Evolutionary conservation across 2,329 filamentous ascomycete species (phyloP).

Genomic region (Xylariales sp.): DNA sequence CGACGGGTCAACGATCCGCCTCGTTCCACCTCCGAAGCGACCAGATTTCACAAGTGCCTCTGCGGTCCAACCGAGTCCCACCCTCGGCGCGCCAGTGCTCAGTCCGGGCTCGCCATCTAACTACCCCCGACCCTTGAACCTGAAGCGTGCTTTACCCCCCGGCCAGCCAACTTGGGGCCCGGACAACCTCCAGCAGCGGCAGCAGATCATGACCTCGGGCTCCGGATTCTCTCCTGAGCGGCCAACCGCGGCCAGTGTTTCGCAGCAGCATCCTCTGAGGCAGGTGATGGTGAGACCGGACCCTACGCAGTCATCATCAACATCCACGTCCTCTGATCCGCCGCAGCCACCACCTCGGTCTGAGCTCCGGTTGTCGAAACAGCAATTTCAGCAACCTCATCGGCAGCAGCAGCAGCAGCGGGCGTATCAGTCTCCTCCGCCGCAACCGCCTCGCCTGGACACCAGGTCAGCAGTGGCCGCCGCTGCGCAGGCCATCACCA

Average conservation of each 20-base stretch:
- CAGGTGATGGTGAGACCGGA: too few species aligned
- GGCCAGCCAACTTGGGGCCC: too few species aligned
- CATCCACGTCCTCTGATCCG: constrained; percentile 16
- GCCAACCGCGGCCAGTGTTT: too few species aligned
- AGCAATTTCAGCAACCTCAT: too few species aligned
- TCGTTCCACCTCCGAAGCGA: constrained; percentile 27
- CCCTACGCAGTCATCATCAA: too few species aligned
- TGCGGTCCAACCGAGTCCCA: constrained; percentile 37
- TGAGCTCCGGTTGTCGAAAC: constrained; percentile 4
- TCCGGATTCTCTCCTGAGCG: constrained; percentile 21
- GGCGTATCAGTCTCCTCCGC: too few species aligned
- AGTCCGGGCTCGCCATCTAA: constrained; percentile 14
- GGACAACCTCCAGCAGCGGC: too few species aligned
- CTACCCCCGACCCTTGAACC: constrained; percentile 20
- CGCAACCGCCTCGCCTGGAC: constrained; percentile 7
- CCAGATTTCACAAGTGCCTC: constrained; percentile 26
- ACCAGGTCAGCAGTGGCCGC: too few species aligned
- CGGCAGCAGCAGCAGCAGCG: too few species aligned
- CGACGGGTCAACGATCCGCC: constrained; percentile 21
- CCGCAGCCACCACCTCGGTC: constrained; percentile 10
- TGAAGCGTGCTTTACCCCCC: constrained; percentile 10
- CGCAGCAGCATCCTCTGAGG: too few species aligned
- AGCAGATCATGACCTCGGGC: constrained; percentile 14
- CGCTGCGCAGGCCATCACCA: too few species aligned
- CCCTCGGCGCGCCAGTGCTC: constrained; percentile 29